Conservation (phyloP, 2,329 filamentous ascomycete genomes). For the Tothia fuscella region DNA sequence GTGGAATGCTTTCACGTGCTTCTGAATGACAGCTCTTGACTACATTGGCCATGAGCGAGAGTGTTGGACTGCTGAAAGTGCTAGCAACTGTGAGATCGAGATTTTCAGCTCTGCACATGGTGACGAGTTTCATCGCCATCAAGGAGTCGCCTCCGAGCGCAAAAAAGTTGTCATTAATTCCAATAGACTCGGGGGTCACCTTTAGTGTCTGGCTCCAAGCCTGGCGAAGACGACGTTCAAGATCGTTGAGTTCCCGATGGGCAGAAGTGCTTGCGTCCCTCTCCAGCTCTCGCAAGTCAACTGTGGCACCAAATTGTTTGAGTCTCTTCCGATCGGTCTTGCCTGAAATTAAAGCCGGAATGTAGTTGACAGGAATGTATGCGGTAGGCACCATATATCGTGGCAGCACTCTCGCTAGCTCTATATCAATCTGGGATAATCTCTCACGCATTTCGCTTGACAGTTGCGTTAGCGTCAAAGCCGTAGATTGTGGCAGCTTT, state of each 20-base stretch:
- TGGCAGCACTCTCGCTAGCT: slow-evolving; percentile 15
- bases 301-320: slow-evolving; percentile 13
- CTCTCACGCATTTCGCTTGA: slow-evolving; percentile 14
- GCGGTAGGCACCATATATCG: slow-evolving; percentile 30
- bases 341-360: slow-evolving; percentile 33
- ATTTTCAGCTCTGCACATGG: slow-evolving; percentile 38
- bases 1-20: slow-evolving; percentile 17
- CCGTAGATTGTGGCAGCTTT: slow-evolving; percentile 13
- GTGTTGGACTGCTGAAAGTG: slow-evolving; percentile 38
- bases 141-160: slow-evolving; percentile 49
- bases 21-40: slow-evolving; percentile 17
- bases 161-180: slow-evolving; percentile 48
- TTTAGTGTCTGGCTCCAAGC: slow-evolving; percentile 12
- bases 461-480: slow-evolving; percentile 15
- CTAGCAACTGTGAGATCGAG: slow-evolving; percentile 42
- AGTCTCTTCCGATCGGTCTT: slow-evolving; percentile 24
- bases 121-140: slow-evolving; percentile 48
- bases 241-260: background rate
- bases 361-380: slow-evolving; percentile 30
- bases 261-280: background rate
- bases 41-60: slow-evolving; percentile 34
- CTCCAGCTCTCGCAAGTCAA: slow-evolving; percentile 13
- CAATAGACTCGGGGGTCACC: slow-evolving; percentile 33
- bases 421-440: slow-evolving; percentile 7
- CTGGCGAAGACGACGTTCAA: slow-evolving; percentile 4